Evolutionary conservation across 2,329 filamentous ascomycete genomes (phyloP).

Genomic region (Colletotrichum sp.): DNA sequence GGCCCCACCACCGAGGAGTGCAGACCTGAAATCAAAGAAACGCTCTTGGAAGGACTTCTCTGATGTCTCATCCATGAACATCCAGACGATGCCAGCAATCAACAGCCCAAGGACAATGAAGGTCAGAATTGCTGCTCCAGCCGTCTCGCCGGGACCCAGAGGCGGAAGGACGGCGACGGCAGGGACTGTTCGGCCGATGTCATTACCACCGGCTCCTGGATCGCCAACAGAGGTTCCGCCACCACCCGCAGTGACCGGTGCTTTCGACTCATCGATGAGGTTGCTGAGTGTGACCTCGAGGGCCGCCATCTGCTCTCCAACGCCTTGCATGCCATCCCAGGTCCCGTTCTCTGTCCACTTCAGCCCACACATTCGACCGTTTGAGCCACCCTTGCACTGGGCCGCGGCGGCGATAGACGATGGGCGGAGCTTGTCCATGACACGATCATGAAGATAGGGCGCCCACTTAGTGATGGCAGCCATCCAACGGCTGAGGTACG

Average conservation of each 20-base stretch:
- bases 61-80: conserved; percentile 52
- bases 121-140: conserved; percentile 71
- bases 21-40: conserved; percentile 27
- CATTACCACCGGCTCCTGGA: conserved; percentile 48
- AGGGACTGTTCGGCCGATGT: conserved; percentile 43
- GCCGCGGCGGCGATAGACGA: conserved; percentile 62
- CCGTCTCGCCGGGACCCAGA: conserved; percentile 59
- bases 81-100: conserved; percentile 54
- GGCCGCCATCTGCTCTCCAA: conserved; percentile 74
- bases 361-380: conserved; percentile 63
- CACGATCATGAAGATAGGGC: conserved; percentile 56
- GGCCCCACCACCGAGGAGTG: conserved; percentile 3
- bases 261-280: conserved; percentile 47
- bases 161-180: conserved; percentile 35
- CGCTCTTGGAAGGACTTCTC: conserved; percentile 35
- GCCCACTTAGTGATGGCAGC: conserved; percentile 67
- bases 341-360: conserved; percentile 58
- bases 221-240: conserved; percentile 63
- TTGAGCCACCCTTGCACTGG: conserved; percentile 61
- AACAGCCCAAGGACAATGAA: conserved; percentile 59
- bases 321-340: conserved; percentile 64
- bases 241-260: conserved; percentile 50
- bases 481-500: conserved; percentile 66
- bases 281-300: conserved; percentile 69
- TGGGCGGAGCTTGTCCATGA: conserved; percentile 57